These are phyloP conservation scores for Taphrina flavorubra DNA, from an alignment of 1,139 yeast genomes.

Conservation along the genomic window DNA sequence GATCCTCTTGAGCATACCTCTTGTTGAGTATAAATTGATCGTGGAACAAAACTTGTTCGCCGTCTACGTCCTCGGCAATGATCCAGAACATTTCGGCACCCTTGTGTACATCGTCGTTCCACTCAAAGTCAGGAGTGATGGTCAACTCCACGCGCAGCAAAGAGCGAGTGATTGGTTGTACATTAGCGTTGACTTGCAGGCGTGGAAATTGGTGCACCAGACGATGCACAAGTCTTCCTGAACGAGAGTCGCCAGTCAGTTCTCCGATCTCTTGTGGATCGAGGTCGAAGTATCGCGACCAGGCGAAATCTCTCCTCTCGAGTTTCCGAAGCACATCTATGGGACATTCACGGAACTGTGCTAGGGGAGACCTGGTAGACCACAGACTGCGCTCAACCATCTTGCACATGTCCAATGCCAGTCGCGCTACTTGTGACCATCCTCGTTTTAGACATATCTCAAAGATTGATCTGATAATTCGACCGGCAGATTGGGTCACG, in stretches of 20 bases:
- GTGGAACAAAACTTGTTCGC: conserved; percentile 68
- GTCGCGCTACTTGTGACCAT: conserved; percentile 72
- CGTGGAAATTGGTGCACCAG: conserved; percentile 75
- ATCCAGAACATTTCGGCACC: conserved; percentile 68
- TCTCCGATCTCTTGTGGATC: conserved; percentile 79
- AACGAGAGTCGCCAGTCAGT: conserved; percentile 73
- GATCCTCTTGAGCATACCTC: conserved; percentile 60
- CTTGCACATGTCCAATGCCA: conserved; percentile 69
- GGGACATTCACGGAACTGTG: conserved; percentile 79
- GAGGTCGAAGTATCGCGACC: conserved; percentile 74
- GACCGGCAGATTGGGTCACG: conserved; percentile 90
- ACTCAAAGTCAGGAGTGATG: conserved; percentile 71
- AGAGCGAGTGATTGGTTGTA: conserved; percentile 78
- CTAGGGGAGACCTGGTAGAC: conserved; percentile 81
- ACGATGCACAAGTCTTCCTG: conserved; percentile 67
- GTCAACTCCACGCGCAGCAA: conserved; percentile 70
- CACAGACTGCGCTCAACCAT: conserved; percentile 84
- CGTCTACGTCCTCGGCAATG: conserved; percentile 82
- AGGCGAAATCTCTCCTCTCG: conserved; percentile 82
- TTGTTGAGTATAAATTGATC: conserved; percentile 64
- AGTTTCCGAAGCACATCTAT: conserved; percentile 70
- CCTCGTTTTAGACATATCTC: conserved; percentile 74
- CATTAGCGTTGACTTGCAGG: conserved; percentile 61
- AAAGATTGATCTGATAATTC: conserved; percentile 81
- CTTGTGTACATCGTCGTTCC: conserved; percentile 73